Conservation (phyloP, 192 early-diverging fungal genomes). For the Podila horticola region DNA sequence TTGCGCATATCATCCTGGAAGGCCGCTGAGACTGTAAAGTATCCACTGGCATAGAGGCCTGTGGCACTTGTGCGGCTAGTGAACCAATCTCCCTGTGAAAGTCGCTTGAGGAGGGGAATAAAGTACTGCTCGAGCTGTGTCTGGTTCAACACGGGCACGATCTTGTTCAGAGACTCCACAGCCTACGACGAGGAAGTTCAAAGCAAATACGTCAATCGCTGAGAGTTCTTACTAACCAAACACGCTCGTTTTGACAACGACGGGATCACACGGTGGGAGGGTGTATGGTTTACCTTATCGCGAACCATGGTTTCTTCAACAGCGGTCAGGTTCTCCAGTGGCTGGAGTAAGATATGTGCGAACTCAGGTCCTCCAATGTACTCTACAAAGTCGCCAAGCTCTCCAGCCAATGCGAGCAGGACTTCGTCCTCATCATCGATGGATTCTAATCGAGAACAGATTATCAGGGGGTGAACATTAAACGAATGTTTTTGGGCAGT, state of each 20-base stretch:
- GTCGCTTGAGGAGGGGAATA: conserved; percentile 91
- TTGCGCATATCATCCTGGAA: conserved; percentile 89
- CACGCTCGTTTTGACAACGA: background rate
- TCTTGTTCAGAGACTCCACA: conserved; percentile 91
- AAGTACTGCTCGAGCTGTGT: conserved; percentile 89
- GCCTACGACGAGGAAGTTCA: conserved; percentile 66
- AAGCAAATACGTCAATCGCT: background rate
- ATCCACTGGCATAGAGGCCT: conserved; percentile 91
- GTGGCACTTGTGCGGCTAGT: conserved; percentile 95
- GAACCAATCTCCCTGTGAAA: conserved; percentile 97
- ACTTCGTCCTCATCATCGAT: conserved; percentile 99
- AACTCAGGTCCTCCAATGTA: conserved; percentile 92
- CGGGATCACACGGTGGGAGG: background rate
- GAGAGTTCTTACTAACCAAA: too few relatives aligned
- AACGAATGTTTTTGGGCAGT: too few relatives aligned
- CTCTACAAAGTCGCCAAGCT: conserved; percentile 94
- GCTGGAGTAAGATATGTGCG: conserved; percentile 86
- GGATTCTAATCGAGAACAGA: conserved; percentile 72
- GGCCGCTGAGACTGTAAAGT: conserved; percentile 72
- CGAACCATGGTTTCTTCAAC: conserved; percentile 99
- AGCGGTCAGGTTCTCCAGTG: conserved; percentile 95
- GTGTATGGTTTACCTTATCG: conserved; percentile 81
- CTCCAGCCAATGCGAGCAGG: conserved; percentile 91
- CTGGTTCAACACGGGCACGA: conserved; percentile 77
- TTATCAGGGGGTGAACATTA: too few relatives aligned